Evolutionary conservation across 768 basidiomycete species (phyloP).

Genomic region (Artomyces pyxidatus): DNA sequence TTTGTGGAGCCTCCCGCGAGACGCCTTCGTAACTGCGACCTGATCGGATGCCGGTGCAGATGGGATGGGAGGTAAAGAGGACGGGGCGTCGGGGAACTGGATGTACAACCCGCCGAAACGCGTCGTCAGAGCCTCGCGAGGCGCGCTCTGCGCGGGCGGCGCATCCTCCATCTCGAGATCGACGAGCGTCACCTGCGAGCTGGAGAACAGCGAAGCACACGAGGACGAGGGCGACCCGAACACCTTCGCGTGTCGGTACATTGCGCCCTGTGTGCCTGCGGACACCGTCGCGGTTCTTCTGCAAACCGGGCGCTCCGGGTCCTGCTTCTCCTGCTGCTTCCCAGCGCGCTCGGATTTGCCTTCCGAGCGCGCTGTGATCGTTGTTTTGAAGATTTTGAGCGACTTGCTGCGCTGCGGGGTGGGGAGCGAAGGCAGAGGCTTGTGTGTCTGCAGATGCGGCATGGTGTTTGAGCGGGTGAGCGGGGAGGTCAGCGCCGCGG

Average conservation of each 20-base stretch:
- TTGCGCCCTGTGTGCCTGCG: not conserved
- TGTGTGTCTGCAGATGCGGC: slow-evolving; percentile 7
- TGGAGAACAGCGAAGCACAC: not conserved
- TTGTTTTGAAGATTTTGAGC: slow-evolving; percentile 10
- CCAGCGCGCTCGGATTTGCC: not conserved
- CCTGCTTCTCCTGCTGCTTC: not conserved
- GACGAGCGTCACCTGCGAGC: slow-evolving; percentile 15
- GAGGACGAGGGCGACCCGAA: not conserved
- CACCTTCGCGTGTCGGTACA: not conserved
- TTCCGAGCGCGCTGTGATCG: not conserved
- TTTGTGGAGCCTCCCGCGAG: slow-evolving; percentile 8
- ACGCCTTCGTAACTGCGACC: slow-evolving; percentile 8
- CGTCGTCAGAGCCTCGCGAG: slow-evolving; percentile 8
- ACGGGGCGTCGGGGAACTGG: slow-evolving; percentile 7
- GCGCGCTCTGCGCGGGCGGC: not conserved
- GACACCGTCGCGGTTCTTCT: not conserved
- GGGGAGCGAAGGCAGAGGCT: slow-evolving; percentile 12
- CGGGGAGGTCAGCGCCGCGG: not conserved
- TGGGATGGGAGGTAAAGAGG: slow-evolving; percentile 1
- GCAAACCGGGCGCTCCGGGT: slow-evolving; percentile 2
- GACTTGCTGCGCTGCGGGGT: slow-evolving; percentile 11
- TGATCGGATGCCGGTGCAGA: slow-evolving; percentile 1
- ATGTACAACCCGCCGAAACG: slow-evolving; percentile 17
- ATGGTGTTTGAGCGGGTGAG: slow-evolving; percentile 12
- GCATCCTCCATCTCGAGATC: not conserved